These are phyloP conservation scores for Paulownia fortunei DNA, from an alignment of 257 asterid species.

Conservation along the genomic window DNA sequence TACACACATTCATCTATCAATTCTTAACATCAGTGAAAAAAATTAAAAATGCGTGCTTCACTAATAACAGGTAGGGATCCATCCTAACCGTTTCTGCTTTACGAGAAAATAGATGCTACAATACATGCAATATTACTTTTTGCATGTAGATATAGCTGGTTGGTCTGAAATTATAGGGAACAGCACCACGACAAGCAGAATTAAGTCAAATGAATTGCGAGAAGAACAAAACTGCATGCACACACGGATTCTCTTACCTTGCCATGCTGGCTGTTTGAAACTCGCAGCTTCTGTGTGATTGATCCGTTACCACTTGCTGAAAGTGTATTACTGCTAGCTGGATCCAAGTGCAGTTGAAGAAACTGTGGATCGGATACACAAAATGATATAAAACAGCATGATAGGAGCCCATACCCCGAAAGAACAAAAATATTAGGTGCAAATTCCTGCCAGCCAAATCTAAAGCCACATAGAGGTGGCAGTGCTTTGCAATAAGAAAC, in stretches of 20 bases:
- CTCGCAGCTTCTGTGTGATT: slow-evolving; percentile 72
- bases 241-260: slow-evolving; percentile 56
- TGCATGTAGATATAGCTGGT: background rate
- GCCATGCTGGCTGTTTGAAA: slow-evolving; percentile 91
- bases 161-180: background rate
- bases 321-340: slow-evolving; percentile 85
- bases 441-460: background rate
- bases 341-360: slow-evolving; percentile 96
- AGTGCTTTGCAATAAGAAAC: background rate
- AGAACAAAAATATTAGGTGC: slow-evolving; percentile 11
- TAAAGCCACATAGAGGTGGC: background rate
- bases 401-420: background rate
- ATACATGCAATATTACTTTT: background rate
- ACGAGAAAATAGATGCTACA: background rate
- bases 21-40: background rate
- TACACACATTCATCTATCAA: background rate
- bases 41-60: background rate
- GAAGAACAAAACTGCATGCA: background rate
- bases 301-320: slow-evolving; percentile 74
- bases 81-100: slow-evolving; percentile 13
- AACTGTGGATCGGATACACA: slow-evolving; percentile 58
- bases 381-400: slow-evolving; percentile 7
- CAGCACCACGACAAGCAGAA: background rate
- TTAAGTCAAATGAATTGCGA: background rate
- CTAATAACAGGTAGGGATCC: background rate